Evolutionary conservation across 2,329 filamentous ascomycete genomes (phyloP), one percentile per base, ranked within the genome.

Genomic region (Plenodomus tracheiphilus): DNA sequence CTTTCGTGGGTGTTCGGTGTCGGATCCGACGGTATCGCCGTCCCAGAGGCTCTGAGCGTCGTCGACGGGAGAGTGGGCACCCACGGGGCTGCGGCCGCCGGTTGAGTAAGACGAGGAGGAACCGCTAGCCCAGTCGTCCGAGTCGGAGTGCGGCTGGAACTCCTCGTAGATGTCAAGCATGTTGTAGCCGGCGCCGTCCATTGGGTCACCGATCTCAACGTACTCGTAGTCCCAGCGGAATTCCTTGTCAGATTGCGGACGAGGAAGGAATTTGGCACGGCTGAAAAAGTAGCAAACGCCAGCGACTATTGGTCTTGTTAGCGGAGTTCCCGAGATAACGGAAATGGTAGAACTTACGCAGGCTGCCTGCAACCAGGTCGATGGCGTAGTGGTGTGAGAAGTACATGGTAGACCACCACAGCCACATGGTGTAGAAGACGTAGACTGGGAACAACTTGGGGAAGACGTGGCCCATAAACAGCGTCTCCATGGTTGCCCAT

Each of bases 401-500:
- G 70, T 97, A 97, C 91, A 97, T 96, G 61, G 93, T 97, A 11
- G 92, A 89, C 91, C 93, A 97, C 89, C 91, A 97, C 65, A 97
- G 86, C 93, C 93, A 97, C 69, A 88, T 82, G 38, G 88, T 88
- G 74, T 97, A 97, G 56, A 83, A 80, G 56, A 92, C 82, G 74
- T 95, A 96, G 44, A 94, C 75, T 11, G 87, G 85, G 59, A 88
- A 85, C 59, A 95, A 82, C 53, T 84, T 85, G 4, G 93, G 93
- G 79, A 97, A 97, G 70, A 89, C 86, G 74, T 95, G 87, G 73
- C 87, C 89, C 86, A 97, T 89, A 79, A 97, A 96, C 15, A 97
- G 81, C 18, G 90, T 91, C 72, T 96, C 90, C 46, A 96, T 81
- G 4, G 91, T 92, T 8, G 92, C 91, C 71, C 90, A 91, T 20